These are phyloP conservation scores for Pugionium cornutum DNA, from an alignment of 345 rosid genomes.

Conservation along the genomic window DNA sequence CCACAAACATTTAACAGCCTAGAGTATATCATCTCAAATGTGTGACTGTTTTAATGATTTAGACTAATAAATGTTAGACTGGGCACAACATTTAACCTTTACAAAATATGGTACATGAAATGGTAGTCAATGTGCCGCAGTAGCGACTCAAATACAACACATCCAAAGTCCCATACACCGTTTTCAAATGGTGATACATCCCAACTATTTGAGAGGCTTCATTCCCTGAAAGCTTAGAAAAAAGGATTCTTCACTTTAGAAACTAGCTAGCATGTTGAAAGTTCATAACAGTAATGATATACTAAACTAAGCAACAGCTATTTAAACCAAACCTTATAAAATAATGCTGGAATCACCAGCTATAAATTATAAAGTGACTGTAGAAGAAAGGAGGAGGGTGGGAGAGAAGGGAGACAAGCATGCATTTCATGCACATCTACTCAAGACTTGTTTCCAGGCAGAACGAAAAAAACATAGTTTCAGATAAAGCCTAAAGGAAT, in stretches of 20 bases:
- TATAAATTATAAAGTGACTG: background rate
- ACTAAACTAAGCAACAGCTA: slow-evolving; percentile 10
- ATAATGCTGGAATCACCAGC: slow-evolving; percentile 1
- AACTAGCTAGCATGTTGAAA: slow-evolving; percentile 11
- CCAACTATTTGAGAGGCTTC: slow-evolving; percentile 75
- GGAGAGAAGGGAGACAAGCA: slow-evolving; percentile 1
- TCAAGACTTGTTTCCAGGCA: background rate
- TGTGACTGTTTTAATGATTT: slow-evolving; percentile 11
- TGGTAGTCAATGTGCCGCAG: slow-evolving; percentile 1
- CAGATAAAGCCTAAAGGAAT: background rate
- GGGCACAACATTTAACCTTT: slow-evolving; percentile 24
- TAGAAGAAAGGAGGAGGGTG: background rate
- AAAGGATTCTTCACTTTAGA: background rate
- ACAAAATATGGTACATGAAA: slow-evolving; percentile 25
- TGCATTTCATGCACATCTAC: slow-evolving; percentile 11
- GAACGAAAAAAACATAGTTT: slow-evolving; percentile 4
- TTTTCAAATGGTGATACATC: slow-evolving; percentile 6
- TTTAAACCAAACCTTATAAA: slow-evolving; percentile 6
- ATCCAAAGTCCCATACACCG: slow-evolving; percentile 1
- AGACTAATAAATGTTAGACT: slow-evolving; percentile 14
- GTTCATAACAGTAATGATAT: slow-evolving; percentile 10
- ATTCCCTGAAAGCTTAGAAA: slow-evolving; percentile 55
- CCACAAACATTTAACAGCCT: slow-evolving; percentile 6
- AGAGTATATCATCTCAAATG: slow-evolving; percentile 12
- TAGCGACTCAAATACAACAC: background rate